A percentile compares a stretch with the other conserved stretches of the same genome.
Conservation (phyloP, 352 stramenopile genomes). For the Pythium oligandrum region DNA sequence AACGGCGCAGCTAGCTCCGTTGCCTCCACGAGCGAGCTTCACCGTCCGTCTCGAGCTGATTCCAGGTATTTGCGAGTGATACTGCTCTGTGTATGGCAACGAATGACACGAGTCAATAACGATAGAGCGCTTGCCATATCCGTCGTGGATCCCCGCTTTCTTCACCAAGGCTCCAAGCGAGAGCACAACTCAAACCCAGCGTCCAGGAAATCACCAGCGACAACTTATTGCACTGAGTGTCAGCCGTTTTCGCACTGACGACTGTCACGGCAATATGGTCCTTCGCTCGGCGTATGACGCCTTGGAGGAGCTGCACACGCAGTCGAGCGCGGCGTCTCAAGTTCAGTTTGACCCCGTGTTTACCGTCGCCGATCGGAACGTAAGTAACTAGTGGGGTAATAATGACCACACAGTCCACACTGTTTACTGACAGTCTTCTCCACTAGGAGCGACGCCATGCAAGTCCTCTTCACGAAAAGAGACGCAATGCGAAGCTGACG, state of each 20-base stretch:
- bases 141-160: slow-evolving; percentile 17
- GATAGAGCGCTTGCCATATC: slow-evolving; percentile 6
- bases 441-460: too few relatives aligned
- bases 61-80: slow-evolving; percentile 2
- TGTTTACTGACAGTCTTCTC: too few relatives aligned
- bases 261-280: slow-evolving; percentile 2
- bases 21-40: slow-evolving; percentile 7
- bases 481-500: too few relatives aligned
- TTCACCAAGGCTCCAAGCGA: background rate
- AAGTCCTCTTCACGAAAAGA: too few relatives aligned
- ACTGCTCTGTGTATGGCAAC: too few relatives aligned
- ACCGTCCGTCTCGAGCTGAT: slow-evolving; percentile 14
- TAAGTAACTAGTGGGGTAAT: too few relatives aligned
- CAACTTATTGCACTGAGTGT: slow-evolving; percentile 4
- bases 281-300: slow-evolving; percentile 14
- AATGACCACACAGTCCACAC: too few relatives aligned
- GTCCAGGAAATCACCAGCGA: too few relatives aligned
- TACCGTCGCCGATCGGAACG: slow-evolving; percentile 5
- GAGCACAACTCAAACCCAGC: too few relatives aligned
- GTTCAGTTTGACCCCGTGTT: slow-evolving; percentile 17
- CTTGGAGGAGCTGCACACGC: background rate
- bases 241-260: slow-evolving; percentile 6
- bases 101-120: too few relatives aligned
- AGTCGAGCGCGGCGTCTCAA: background rate
- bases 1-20: slow-evolving; percentile 12